Conservation (phyloP, 192 early-diverging fungal species). For the Phycomyces nitens region DNA sequence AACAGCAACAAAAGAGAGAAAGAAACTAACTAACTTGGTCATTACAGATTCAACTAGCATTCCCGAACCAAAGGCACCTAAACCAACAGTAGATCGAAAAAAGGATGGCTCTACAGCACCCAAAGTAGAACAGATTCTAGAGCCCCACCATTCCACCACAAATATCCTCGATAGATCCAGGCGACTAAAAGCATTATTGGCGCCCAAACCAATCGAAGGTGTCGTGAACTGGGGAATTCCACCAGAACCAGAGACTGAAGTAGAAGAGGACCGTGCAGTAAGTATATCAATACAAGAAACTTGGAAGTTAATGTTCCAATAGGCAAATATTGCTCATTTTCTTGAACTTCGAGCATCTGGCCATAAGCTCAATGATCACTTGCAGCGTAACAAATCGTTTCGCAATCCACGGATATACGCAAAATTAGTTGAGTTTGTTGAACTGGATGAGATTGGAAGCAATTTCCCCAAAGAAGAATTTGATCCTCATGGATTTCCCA, state of each 20-base stretch:
- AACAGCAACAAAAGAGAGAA: neutral
- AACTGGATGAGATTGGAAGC: constrained; percentile 77
- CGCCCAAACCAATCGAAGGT: constrained; percentile 45
- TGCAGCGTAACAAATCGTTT: constrained; percentile 83
- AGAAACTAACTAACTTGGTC: neutral
- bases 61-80: neutral
- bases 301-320: neutral
- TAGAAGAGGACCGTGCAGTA: constrained; percentile 65
- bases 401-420: constrained; percentile 89
- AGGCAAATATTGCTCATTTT: constrained; percentile 79
- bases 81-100: neutral
- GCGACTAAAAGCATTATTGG: constrained; percentile 24
- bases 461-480: constrained; percentile 71
- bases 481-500: constrained; percentile 65
- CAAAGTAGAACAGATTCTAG: neutral
- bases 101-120: neutral
- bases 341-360: constrained; percentile 62
- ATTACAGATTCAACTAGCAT: neutral
- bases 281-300: neutral
- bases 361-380: constrained; percentile 74
- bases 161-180: neutral
- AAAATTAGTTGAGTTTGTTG: constrained; percentile 80
- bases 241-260: constrained; percentile 48
- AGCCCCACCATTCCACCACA: neutral
- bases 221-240: constrained; percentile 58